Percentiles rank a stretch among this genome's conserved stretches.
Evolutionary conservation across 148 eudicot species (phyloP).

Genomic region (Heliamphora exappendiculata): DNA sequence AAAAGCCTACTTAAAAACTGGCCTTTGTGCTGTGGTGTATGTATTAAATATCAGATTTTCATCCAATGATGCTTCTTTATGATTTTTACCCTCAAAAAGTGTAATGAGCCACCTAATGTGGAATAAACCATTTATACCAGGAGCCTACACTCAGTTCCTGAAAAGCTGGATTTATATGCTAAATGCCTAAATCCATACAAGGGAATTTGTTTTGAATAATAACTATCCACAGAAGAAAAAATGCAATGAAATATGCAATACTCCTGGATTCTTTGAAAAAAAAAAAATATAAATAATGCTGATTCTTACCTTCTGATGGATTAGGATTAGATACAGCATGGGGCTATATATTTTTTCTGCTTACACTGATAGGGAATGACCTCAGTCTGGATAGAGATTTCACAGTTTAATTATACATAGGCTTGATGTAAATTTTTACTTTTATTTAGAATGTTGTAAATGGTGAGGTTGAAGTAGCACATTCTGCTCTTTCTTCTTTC

Average conservation of each 20-base stretch:
- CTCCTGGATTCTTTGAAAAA: not conserved
- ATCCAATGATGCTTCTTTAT: not conserved
- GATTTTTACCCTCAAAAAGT: not conserved
- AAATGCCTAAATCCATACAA: conserved; percentile 1
- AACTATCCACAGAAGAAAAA: not conserved
- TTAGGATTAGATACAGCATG: not conserved
- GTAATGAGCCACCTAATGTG: not conserved
- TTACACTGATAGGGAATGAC: not conserved
- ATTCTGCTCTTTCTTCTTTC: not conserved
- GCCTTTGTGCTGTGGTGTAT: not conserved
- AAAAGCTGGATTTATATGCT: not conserved
- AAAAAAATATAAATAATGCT: not conserved
- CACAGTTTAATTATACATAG: not conserved
- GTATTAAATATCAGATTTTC: not conserved
- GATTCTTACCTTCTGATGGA: not conserved
- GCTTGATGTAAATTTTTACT: too few relatives aligned
- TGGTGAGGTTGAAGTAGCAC: not conserved
- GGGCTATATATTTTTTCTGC: not conserved
- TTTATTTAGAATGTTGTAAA: not conserved
- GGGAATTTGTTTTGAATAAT: not conserved
- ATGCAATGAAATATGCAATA: not conserved
- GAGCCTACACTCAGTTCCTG: not conserved
- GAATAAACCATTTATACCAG: not conserved
- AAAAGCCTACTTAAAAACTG: not conserved
- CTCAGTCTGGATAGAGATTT: not conserved